These are phyloP conservation scores for Rosa rugosa DNA, from an alignment of 306 rosid genomes.

Conservation along the genomic window DNA sequence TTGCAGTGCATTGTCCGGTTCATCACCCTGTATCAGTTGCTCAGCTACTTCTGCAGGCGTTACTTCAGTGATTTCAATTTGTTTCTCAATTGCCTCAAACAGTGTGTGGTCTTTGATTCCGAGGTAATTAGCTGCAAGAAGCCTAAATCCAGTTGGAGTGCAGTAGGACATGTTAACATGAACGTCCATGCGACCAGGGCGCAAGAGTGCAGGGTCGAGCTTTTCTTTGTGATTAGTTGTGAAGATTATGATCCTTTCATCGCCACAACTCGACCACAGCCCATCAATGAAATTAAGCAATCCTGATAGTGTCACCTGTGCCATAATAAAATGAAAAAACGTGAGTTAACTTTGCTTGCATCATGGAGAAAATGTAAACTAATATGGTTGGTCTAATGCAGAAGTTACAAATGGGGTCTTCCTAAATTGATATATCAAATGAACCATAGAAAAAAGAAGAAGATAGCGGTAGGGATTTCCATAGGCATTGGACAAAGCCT, in stretches of 20 bases:
- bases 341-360: neutral
- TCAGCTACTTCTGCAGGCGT: conserved; percentile 48
- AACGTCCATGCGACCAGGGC: conserved; percentile 56
- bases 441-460: too few relatives aligned
- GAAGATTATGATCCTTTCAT: conserved; percentile 49
- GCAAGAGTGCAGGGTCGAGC: conserved; percentile 42
- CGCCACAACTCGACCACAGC: conserved; percentile 52
- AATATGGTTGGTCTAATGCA: neutral
- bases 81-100: conserved; percentile 30
- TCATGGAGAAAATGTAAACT: neutral
- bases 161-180: conserved; percentile 53
- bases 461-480: too few relatives aligned
- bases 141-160: conserved; percentile 36
- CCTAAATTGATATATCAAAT: too few relatives aligned
- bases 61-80: conserved; percentile 11
- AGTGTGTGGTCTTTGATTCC: conserved; percentile 34
- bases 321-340: neutral
- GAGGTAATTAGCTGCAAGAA: conserved; percentile 36
- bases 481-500: neutral
- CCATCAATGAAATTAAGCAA: conserved; percentile 50
- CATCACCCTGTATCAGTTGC: conserved; percentile 29
- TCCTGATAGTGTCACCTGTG: conserved; percentile 45
- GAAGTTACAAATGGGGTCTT: neutral
- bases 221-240: conserved; percentile 51
- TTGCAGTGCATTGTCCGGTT: conserved; percentile 9